A percentile compares a stretch with the other conserved stretches of the same genome.
These are phyloP conservation scores for Knoxdaviesia proteae DNA, from an alignment of 2,329 filamentous ascomycete genomes.

Conservation along the genomic window DNA sequence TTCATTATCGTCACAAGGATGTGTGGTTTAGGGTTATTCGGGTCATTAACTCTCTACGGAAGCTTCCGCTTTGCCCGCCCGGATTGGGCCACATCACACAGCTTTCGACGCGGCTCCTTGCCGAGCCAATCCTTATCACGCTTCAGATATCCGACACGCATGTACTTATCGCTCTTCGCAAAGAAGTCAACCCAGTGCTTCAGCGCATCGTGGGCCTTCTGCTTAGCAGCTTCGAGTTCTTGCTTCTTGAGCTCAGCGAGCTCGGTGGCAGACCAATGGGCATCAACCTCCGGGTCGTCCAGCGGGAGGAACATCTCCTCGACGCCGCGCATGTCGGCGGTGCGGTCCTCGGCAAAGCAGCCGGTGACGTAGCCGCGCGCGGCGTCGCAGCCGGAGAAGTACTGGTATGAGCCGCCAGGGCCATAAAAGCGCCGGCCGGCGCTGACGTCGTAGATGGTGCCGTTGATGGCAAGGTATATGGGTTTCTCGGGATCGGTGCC, in stretches of 20 bases:
- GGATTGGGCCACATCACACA: constrained; percentile 54
- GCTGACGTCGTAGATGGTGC: constrained; percentile 71
- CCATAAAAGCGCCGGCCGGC: constrained; percentile 50
- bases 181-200: constrained; percentile 76
- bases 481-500: constrained; percentile 56
- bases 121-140: constrained; percentile 35
- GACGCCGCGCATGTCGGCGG: constrained; percentile 64
- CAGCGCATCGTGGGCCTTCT: constrained; percentile 45
- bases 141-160: constrained; percentile 55
- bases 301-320: constrained; percentile 65
- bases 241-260: constrained; percentile 30
- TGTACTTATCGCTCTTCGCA: constrained; percentile 58
- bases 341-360: constrained; percentile 74
- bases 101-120: constrained; percentile 34
- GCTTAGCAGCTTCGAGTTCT: constrained; percentile 44
- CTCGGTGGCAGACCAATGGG: constrained; percentile 31
- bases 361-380: constrained; percentile 78
- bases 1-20: no score
- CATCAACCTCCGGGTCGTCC: constrained; percentile 41
- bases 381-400: constrained; percentile 74
- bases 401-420: constrained; percentile 66
- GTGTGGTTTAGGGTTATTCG: no score
- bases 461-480: constrained; percentile 79
- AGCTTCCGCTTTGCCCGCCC: constrained; percentile 22
- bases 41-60: no score